Evolutionary conservation across 148 eudicot species (phyloP).

Genomic region (Rhododendron vialii): DNA sequence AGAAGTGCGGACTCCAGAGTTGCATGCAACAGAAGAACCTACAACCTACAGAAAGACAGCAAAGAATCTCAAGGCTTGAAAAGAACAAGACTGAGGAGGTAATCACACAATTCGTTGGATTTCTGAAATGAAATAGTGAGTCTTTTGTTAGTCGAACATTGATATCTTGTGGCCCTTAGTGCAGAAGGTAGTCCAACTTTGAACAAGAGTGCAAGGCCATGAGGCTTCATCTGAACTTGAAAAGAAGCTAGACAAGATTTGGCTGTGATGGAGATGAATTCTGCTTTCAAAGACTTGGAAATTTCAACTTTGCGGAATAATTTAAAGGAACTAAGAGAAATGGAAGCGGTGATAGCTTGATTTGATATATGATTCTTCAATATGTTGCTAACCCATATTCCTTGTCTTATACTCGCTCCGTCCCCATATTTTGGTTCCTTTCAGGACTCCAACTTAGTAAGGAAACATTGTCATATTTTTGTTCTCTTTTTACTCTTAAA

Average conservation of each 20-base stretch:
- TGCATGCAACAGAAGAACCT: constrained; percentile 68
- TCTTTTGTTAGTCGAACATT: neutral
- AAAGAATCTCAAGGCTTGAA: constrained; percentile 56
- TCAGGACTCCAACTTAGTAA: no score
- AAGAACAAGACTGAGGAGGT: constrained; percentile 64
- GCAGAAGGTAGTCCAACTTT: constrained; percentile 42
- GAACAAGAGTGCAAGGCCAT: constrained; percentile 57
- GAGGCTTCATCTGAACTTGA: constrained; percentile 60
- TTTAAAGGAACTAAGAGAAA: constrained; percentile 81
- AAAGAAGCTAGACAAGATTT: constrained; percentile 55
- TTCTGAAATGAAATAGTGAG: neutral
- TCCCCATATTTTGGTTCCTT: no score
- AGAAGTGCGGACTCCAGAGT: constrained; percentile 58
- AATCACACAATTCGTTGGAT: neutral
- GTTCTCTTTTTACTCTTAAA: no score
- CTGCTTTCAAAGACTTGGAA: constrained; percentile 58
- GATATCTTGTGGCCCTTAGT: constrained; percentile 18
- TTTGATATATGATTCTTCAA: neutral
- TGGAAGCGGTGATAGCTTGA: constrained; percentile 70
- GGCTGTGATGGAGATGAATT: constrained; percentile 41
- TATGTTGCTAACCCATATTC: neutral
- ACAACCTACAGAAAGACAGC: constrained; percentile 61
- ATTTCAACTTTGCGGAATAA: constrained; percentile 52
- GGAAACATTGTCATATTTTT: no score
- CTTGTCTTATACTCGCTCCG: neutral